Base-by-base conservation (phyloP, 257 asterid genomes). In the Capsicum baccatum region DNA sequence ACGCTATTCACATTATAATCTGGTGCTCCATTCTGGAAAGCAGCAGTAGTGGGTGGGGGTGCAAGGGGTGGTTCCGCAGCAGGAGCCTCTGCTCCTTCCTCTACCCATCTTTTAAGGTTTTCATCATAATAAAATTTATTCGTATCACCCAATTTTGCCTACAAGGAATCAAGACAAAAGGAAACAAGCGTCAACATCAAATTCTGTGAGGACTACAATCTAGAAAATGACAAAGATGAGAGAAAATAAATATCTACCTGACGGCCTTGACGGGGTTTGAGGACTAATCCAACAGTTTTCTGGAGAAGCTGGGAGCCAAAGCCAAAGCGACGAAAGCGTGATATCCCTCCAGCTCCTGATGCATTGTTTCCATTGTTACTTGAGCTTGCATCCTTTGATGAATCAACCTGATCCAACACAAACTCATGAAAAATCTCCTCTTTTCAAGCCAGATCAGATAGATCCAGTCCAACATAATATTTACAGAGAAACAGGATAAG, bases 21-120 rank as follows among this genome's bases (percentile, higher is more conserved):
- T 16, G 95, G 58, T 11, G 89, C 85, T 62, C 98, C 99, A 89
- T 94, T 95, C 92, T 87, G 97, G 83, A 95, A 94, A 87, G 82
- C 89, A 55, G 97, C 69, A 81, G 91, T 62, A 0, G 92, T 82
- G 21, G 99, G 99, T 81, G 98, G 98, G 44, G 99, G 97, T 71
- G 97, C 92, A 88, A 89, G 91, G 64, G 91, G 91, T 10, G 92
- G 87, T 90, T 93, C 98, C 84, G 87, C 91, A 47, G 93, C 90
- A 37, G 96, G 96, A 70, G 90, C 91, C 52, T 85, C 94, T 52
- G 73, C 95, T n/a, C 99, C 99, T 92, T 95, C 98, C 91, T 95
- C 97, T 74, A 97, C 98, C 99, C 99, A 97, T 88, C 98, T 92
- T 91, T 95, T 91, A 82, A 93, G 98, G 83, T 94, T 92, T 81